Base-by-base conservation (phyloP, 805 yeast genomes). In the Teunomyces lycoperdinae region DNA sequence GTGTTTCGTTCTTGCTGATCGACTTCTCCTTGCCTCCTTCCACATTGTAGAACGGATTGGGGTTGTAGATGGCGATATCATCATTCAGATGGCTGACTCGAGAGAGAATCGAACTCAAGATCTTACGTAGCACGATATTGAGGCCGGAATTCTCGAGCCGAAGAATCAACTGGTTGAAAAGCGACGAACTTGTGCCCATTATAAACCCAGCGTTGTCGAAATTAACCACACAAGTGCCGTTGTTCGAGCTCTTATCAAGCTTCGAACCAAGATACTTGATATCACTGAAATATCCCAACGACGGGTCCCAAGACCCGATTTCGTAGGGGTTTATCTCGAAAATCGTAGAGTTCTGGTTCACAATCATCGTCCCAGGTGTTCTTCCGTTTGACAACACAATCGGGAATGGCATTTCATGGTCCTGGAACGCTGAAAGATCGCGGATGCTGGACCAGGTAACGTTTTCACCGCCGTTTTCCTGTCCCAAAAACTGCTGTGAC, bases 261-360 rank as follows among this genome's bases (percentile, higher is more conserved):
- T 51, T 39, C 2, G 70, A 57, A 9, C 75, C 75, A 39, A 66
- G 42, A 43, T 62, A 72, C 45, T 62, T 51, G 24, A 60, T 55
- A 13, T 66, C 59, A 2, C 63, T 57, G 45, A 72, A 72, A 11
- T 62, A 51, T 6, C 58, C 52, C 24, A 72, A 50, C 7, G 69
- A 57, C 5, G 73, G 70, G 50, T 71, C 77, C 77, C 77, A 72
- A 3, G 70, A 63, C 0, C 77, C 77, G 40, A 72, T 55, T 50
- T 72, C 77, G 44, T 52, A 68, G 2, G 77, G 73, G 41, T 56
- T 62, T 30, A 70, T 53, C 47, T 72, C 76, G 48, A 66, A 68
- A 3, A 72, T 77, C 1, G 96, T 87, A 7, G 95, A 83, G 70
- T 88, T 89, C 29, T 67, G 61, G 50, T 78, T 74, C 43, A 86